A percentile compares a stretch with the other conserved stretches of the same genome.
Conservation (phyloP, 495 filamentous ascomycete species). For the Penicillium coffeae region DNA sequence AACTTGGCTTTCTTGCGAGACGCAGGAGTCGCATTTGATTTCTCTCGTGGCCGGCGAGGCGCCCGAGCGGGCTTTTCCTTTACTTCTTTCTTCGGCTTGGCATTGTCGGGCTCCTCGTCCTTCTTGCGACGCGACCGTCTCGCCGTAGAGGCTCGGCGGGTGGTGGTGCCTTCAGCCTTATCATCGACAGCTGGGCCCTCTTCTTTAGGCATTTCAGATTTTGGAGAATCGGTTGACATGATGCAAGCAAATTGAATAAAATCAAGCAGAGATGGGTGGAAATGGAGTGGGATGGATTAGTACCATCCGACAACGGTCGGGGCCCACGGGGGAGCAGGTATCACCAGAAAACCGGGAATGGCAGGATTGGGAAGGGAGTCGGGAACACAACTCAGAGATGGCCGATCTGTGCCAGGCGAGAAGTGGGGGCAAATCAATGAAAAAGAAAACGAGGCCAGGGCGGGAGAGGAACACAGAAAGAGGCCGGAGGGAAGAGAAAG, state of each 20-base stretch:
- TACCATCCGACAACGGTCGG: conserved; percentile 4
- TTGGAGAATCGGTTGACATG: conserved; percentile 24
- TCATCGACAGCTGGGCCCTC: conserved; percentile 14
- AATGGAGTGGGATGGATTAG: neutral
- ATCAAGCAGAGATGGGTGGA: neutral
- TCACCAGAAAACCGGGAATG: conserved; percentile 4
- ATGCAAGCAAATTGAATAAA: conserved; percentile 8
- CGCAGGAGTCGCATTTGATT: conserved; percentile 29
- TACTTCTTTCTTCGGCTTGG: conserved; percentile 26
- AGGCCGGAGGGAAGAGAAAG: neutral
- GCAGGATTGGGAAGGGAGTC: neutral
- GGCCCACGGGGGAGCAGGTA: conserved; percentile 3
- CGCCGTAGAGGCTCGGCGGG: conserved; percentile 28
- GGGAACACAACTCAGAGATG: conserved; percentile 2
- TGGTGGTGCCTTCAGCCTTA: conserved; percentile 16
- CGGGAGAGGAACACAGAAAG: neutral
- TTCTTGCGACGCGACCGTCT: conserved; percentile 49
- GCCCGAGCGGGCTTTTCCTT: conserved; percentile 37
- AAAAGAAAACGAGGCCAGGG: neutral
- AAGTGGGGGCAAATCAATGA: neutral
- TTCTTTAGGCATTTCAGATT: conserved; percentile 9
- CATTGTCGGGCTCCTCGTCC: conserved; percentile 32
- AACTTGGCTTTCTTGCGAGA: conserved; percentile 48
- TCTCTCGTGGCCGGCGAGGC: conserved; percentile 38
- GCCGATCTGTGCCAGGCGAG: conserved; percentile 2